Conservation (phyloP, 2,329 filamentous ascomycete species). For the Aureobasidium namibiae region DNA sequence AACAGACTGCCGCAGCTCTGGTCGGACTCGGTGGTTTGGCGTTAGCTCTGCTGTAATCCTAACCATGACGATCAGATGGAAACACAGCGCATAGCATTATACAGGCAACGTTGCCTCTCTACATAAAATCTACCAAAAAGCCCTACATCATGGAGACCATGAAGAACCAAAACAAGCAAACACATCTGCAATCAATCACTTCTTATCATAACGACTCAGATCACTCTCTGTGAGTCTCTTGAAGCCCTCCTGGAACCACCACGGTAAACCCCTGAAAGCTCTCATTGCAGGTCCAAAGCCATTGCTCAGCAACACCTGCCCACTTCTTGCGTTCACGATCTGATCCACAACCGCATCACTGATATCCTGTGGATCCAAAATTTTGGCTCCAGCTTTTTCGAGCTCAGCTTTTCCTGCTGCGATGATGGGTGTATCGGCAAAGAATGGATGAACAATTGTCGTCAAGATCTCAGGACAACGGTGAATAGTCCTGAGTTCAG, state of each 20-base stretch:
- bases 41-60: neutral
- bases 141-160: neutral
- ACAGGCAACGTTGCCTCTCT: neutral
- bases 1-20: neutral
- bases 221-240: neutral
- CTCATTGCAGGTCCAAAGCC: neutral
- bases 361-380: constrained; percentile 34
- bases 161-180: too few relatives aligned
- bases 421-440: constrained; percentile 34
- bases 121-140: neutral
- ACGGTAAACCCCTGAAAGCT: constrained; percentile 11
- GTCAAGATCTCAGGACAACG: constrained; percentile 36
- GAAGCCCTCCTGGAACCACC: constrained; percentile 14
- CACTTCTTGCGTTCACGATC: constrained; percentile 32
- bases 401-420: constrained; percentile 27
- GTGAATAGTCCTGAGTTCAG: constrained; percentile 35
- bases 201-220: neutral
- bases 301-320: constrained; percentile 32
- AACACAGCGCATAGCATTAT: neutral
- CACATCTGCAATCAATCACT: neutral
- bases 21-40: neutral
- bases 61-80: too few relatives aligned
- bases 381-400: constrained; percentile 21
- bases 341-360: constrained; percentile 37
- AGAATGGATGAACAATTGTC: constrained; percentile 35